phyloP scores from a whole-genome alignment of 208 protist genomes.

The Entamoeba histolytica region DNA sequence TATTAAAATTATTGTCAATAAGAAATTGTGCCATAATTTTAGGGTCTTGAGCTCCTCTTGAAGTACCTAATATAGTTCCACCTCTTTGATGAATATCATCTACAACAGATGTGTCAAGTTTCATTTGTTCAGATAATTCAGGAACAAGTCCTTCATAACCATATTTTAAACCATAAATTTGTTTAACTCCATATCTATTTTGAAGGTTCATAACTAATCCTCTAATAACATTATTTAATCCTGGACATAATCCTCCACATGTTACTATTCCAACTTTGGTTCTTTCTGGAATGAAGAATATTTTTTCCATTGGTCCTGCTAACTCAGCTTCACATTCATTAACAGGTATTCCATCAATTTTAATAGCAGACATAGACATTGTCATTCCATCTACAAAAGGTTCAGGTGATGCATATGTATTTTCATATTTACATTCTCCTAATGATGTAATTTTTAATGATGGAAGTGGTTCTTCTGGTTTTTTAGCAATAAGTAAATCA shows the following conservation, averaged over 20 bases:
- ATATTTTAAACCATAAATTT: neutral
- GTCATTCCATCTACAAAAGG: neutral
- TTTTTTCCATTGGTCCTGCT: neutral
- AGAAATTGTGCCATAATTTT: neutral
- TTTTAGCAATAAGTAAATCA: neutral
- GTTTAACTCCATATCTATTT: neutral
- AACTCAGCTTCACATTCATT: neutral
- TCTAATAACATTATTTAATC: conserved; percentile 1
- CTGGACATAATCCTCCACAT: neutral
- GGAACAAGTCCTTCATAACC: neutral
- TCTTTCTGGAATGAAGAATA: neutral
- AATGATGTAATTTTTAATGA: neutral
- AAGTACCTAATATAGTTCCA: neutral
- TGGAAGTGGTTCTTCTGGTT: neutral
- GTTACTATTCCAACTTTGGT: neutral
- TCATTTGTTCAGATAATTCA: neutral
- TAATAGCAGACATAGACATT: neutral
- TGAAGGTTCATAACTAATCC: neutral
- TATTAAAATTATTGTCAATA: neutral
- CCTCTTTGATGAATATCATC: neutral
- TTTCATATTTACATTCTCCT: neutral
- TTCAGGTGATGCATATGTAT: neutral
- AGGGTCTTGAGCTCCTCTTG: neutral
- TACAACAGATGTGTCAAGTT: neutral
- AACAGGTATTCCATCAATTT: neutral